These are phyloP conservation scores for Vitis hybrid DNA, from an alignment of 177 flowering plant genomes.

Conservation along the genomic window DNA sequence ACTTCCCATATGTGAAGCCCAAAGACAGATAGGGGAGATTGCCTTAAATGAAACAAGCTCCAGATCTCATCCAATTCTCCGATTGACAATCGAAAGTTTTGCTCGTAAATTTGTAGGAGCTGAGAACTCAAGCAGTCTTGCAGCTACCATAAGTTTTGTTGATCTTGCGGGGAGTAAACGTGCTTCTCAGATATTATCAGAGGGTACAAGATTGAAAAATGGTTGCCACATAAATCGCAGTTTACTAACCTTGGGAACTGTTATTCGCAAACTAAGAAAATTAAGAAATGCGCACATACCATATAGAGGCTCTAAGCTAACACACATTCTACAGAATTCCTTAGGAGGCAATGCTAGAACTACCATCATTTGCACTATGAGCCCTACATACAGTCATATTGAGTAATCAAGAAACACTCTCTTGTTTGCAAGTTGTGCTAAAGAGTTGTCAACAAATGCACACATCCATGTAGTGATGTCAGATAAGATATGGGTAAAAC, in stretches of 20 bases:
- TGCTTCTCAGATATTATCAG: conserved; percentile 78
- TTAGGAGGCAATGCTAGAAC: conserved; percentile 97
- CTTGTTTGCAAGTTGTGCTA: conserved; percentile 91
- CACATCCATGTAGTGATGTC: conserved; percentile 87
- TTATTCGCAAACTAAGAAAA: conserved; percentile 89
- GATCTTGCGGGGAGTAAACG: conserved; percentile 99
- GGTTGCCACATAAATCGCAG: conserved; percentile 97
- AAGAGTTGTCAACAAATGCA: conserved; percentile 77
- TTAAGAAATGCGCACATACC: conserved; percentile 79
- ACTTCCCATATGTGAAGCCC: conserved; percentile 72
- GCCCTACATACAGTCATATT: conserved; percentile 83
- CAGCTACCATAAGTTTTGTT: conserved; percentile 90
- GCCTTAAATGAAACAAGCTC: conserved; percentile 89
- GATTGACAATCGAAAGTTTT: conserved; percentile 88
- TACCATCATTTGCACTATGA: conserved; percentile 92
- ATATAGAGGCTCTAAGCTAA: conserved; percentile 90
- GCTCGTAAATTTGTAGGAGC: conserved; percentile 49
- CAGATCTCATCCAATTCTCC: conserved; percentile 93
- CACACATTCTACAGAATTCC: conserved; percentile 92
- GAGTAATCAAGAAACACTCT: conserved; percentile 97
- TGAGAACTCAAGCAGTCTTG: conserved; percentile 61
- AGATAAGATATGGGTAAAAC: conserved; percentile 87
- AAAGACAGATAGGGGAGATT: conserved; percentile 92
- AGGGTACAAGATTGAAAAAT: conserved; percentile 88
- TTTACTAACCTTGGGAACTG: conserved; percentile 88